Percentiles rank a stretch among this genome's conserved stretches.
phyloP scores from a whole-genome alignment of 2,329 filamentous ascomycete species.

The Apiospora malaysiana region DNA sequence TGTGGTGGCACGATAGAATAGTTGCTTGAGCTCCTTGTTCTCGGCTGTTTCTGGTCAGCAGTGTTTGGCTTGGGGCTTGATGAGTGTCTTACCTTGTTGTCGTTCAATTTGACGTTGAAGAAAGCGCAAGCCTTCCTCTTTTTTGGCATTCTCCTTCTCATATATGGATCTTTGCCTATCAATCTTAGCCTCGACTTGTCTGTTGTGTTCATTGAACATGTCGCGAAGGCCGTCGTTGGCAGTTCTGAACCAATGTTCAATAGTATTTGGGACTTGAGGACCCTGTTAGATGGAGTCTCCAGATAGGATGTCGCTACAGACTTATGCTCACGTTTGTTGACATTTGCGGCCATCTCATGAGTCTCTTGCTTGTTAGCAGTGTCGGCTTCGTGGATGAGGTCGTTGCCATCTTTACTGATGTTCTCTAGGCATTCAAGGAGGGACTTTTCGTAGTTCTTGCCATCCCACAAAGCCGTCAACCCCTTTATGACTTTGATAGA shows the following conservation, averaged over 20 bases:
- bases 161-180: neutral
- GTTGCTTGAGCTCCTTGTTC: neutral
- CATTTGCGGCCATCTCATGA: neutral
- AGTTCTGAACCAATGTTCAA: neutral
- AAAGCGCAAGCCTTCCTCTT: too few relatives aligned
- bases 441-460: neutral
- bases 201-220: too few relatives aligned
- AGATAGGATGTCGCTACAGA: neutral
- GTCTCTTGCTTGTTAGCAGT: neutral
- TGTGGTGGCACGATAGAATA: neutral
- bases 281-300: too few relatives aligned
- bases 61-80: neutral
- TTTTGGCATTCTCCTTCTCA: neutral
- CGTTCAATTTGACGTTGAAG: neutral
- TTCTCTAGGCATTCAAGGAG: neutral
- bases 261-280: neutral
- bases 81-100: neutral
- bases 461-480: neutral
- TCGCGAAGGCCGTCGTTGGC: neutral
- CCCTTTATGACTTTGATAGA: neutral
- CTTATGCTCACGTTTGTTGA: neutral
- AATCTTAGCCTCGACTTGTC: neutral
- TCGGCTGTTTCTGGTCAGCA: neutral
- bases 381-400: neutral
- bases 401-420: neutral